phyloP scores from a whole-genome alignment of 257 asterid genomes.

The Apocynum venetum region DNA sequence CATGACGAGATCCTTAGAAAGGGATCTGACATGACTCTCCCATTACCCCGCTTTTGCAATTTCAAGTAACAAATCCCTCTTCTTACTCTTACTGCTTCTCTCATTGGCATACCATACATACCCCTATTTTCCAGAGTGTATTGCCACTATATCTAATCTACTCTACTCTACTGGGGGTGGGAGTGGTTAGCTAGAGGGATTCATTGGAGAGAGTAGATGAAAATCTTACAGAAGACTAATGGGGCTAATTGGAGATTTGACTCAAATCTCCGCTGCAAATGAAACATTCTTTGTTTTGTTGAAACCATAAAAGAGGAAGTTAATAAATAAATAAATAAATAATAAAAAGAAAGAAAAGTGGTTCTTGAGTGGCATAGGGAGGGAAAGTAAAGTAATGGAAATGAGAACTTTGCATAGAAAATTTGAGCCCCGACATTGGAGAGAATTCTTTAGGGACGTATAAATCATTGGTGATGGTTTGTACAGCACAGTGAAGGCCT shows the following conservation, averaged over 20 bases:
- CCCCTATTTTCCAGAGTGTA: not conserved
- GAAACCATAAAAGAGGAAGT: too few species aligned
- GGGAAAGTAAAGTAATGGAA: not conserved
- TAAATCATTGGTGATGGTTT: not conserved
- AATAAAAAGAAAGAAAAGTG: not conserved
- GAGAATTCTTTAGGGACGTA: not conserved
- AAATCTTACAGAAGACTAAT: not conserved
- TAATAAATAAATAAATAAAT: too few species aligned
- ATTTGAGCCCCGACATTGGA: not conserved
- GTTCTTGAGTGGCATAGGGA: not conserved
- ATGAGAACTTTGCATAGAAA: not conserved
- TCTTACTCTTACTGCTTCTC: not conserved
- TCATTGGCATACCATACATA: not conserved
- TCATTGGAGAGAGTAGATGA: not conserved
- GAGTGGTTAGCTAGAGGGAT: not conserved
- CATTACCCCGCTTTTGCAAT: slow-evolving; percentile 11
- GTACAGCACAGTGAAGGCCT: not conserved
- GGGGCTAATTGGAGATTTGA: not conserved
- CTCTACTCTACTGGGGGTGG: too few species aligned
- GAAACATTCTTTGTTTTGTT: not conserved
- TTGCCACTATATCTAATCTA: not conserved
- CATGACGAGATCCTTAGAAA: slow-evolving; percentile 60
- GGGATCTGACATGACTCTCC: slow-evolving; percentile 50
- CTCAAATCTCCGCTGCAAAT: not conserved
- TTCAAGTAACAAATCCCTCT: slow-evolving; percentile 5